These are phyloP conservation scores for Trametes villosa DNA, from an alignment of 768 basidiomycete species.

Conservation along the genomic window DNA sequence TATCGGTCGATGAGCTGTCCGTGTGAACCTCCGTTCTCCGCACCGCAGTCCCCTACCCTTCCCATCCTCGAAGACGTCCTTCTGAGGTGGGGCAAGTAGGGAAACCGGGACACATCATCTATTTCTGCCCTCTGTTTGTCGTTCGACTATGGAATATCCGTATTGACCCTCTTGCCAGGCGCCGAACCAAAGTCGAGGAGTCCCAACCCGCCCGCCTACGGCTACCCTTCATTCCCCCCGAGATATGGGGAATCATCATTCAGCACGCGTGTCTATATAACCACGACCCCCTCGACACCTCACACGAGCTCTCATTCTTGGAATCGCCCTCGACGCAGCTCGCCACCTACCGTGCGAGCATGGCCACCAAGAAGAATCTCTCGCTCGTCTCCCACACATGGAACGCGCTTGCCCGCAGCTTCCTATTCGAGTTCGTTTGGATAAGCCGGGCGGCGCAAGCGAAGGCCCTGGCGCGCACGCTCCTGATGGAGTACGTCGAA, in stretches of 20 bases:
- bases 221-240: constrained; percentile 45
- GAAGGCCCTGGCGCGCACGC: constrained; percentile 47
- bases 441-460: constrained; percentile 59
- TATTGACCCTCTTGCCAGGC: constrained; percentile 9
- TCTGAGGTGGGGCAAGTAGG: neutral
- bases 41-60: neutral
- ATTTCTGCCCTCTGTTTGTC: neutral
- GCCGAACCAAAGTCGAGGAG: constrained; percentile 5
- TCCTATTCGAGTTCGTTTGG: constrained; percentile 74
- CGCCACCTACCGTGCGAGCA: constrained; percentile 48
- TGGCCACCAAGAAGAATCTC: constrained; percentile 54
- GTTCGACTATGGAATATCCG: neutral
- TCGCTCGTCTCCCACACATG: constrained; percentile 61
- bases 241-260: constrained; percentile 70
- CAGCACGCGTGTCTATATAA: constrained; percentile 54
- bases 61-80: neutral
- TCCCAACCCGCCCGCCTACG: neutral
- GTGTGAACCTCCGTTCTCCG: constrained; percentile 1
- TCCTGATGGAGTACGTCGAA: constrained; percentile 48
- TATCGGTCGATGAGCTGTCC: constrained; percentile 9
- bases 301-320: constrained; percentile 62
- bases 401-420: constrained; percentile 55
- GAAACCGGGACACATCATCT: neutral
- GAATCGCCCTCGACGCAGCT: constrained; percentile 47
- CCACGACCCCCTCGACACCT: constrained; percentile 51